Conservation (phyloP, 2,329 filamentous ascomycete species). For the Fusarium xylarioides region DNA sequence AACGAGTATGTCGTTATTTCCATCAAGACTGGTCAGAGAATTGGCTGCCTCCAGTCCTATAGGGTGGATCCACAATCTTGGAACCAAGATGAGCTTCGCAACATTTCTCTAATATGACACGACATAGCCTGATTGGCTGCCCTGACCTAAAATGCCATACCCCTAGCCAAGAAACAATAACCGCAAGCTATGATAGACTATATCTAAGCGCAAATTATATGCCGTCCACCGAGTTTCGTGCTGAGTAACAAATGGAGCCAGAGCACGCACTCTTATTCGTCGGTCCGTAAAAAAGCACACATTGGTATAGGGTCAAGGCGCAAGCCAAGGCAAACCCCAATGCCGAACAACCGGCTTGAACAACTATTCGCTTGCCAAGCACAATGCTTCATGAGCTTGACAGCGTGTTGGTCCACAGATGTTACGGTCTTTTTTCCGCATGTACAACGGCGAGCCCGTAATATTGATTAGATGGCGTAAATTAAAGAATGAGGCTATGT, state of each 20-base stretch:
- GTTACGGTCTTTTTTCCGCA: not conserved
- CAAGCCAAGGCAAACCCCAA: not conserved
- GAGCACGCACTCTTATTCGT: not conserved
- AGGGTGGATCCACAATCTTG: not conserved
- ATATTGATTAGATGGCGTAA: not conserved
- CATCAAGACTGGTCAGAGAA: accelerated
- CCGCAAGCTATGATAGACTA: too few relatives aligned
- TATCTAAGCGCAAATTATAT: not conserved
- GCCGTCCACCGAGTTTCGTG: not conserved
- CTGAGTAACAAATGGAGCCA: not conserved
- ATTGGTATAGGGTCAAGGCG: not conserved
- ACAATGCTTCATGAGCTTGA: not conserved
- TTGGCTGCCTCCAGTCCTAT: not conserved
- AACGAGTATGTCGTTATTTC: accelerated
- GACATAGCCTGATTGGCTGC: not conserved
- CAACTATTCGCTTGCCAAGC: not conserved
- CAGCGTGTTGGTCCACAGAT: not conserved
- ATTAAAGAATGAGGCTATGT: not conserved
- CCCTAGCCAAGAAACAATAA: not conserved
- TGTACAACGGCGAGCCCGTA: not conserved
- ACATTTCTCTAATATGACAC: not conserved
- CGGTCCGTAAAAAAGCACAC: not conserved
- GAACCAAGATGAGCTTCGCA: accelerated
- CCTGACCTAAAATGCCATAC: too few relatives aligned
- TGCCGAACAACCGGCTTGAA: not conserved